Conservation (phyloP, 1,139 yeast genomes). For the Magnusiomyces ingens region DNA sequence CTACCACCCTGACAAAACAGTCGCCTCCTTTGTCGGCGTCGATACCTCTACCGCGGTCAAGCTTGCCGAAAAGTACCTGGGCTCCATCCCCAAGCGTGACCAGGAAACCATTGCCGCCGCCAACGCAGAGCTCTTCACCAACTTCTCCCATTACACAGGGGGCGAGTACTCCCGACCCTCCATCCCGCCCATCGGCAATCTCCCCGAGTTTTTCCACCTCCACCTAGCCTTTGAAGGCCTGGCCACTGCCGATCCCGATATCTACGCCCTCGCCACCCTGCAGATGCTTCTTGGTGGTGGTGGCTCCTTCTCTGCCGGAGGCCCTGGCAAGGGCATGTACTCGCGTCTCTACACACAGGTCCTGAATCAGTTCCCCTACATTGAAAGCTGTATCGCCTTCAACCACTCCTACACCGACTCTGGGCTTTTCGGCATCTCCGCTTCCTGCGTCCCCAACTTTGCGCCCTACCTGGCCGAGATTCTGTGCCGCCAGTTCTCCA, state of each 20-base stretch:
- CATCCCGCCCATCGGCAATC: conserved; percentile 61
- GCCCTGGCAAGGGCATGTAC: conserved; percentile 99
- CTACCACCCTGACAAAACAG: conserved; percentile 75
- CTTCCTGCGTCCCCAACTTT: conserved; percentile 79
- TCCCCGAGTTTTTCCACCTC: conserved; percentile 79
- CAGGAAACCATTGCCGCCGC: conserved; percentile 19
- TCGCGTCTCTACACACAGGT: conserved; percentile 89
- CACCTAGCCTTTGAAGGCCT: conserved; percentile 87
- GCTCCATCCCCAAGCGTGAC: conserved; percentile 42
- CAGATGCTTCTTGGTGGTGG: conserved; percentile 97
- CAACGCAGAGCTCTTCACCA: conserved; percentile 26
- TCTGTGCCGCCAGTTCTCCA: conserved; percentile 66
- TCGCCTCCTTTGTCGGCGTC: conserved; percentile 85
- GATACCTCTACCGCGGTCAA: conserved; percentile 63
- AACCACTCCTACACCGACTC: conserved; percentile 87
- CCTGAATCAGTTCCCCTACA: conserved; percentile 82
- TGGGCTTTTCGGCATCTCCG: conserved; percentile 85
- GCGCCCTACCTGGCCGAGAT: conserved; percentile 79
- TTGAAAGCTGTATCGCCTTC: conserved; percentile 82
- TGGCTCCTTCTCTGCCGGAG: conserved; percentile 96
- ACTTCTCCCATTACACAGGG: conserved; percentile 63
- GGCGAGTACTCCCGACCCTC: conserved; percentile 69
- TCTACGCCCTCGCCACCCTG: conserved; percentile 83
- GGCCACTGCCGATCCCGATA: conserved; percentile 76
- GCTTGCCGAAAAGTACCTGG: conserved; percentile 57